These are phyloP conservation scores for Ganoderma boninense DNA, from an alignment of 1,284 basidiomycete genomes.

Conservation along the genomic window DNA sequence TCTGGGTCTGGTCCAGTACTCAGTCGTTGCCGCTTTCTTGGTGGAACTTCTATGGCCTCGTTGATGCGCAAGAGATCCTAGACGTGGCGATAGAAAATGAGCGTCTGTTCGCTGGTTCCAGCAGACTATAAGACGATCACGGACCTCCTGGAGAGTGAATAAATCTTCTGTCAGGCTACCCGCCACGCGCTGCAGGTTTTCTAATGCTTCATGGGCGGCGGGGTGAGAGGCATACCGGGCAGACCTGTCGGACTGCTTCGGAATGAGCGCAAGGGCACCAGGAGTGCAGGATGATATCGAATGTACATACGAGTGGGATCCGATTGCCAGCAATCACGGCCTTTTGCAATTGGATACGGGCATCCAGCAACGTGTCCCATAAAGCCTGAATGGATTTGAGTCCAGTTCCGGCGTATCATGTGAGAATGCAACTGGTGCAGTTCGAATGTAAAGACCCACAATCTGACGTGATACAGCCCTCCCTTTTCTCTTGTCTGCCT, in stretches of 20 bases:
- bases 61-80: conserved; percentile 43
- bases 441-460: conserved; percentile 53
- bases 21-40: conserved; percentile 67
- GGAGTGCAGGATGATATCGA: neutral
- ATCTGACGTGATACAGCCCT: conserved; percentile 84
- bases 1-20: conserved; percentile 40
- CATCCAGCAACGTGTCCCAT: conserved; percentile 87
- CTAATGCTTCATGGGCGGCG: conserved; percentile 46
- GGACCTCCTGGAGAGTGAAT: conserved; percentile 72
- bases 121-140: conserved; percentile 20
- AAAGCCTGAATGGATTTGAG: conserved; percentile 58
- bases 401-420: conserved; percentile 15
- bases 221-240: conserved; percentile 24
- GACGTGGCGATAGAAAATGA: conserved; percentile 9
- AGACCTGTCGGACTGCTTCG: conserved; percentile 27
- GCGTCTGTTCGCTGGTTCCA: neutral
- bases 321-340: conserved; percentile 69
- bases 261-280: conserved; percentile 3
- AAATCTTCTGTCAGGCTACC: conserved; percentile 70
- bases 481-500: conserved; percentile 79
- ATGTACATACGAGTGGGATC: conserved; percentile 58
- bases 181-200: conserved; percentile 67
- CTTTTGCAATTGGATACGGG: conserved; percentile 91
- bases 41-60: conserved; percentile 56
- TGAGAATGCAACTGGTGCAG: conserved; percentile 21